Evolutionary conservation across 192 early-diverging fungal genomes (phyloP).

Genomic region (Rhizophlyctis rosea): DNA sequence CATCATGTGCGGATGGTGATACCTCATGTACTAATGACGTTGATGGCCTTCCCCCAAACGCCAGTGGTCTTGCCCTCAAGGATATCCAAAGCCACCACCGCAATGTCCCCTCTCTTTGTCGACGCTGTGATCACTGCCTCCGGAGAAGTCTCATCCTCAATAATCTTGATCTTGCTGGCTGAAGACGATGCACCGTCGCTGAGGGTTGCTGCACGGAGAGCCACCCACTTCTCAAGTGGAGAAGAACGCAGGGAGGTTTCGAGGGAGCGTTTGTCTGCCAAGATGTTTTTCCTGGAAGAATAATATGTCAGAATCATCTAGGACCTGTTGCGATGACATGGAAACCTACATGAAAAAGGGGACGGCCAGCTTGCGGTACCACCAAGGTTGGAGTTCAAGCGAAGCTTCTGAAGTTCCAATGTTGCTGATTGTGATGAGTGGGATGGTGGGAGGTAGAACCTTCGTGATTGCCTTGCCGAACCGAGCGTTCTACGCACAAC

Average conservation of each 20-base stretch:
- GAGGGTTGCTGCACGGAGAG: background rate
- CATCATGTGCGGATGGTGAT: too few species aligned
- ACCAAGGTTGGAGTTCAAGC: background rate
- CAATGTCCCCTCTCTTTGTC: background rate
- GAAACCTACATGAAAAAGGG: background rate
- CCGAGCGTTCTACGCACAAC: background rate
- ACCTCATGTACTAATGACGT: background rate
- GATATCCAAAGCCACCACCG: background rate
- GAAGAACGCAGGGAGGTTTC: background rate
- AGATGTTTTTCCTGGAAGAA: background rate
- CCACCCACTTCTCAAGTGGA: conserved; percentile 1
- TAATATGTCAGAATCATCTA: background rate
- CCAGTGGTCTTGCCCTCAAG: background rate
- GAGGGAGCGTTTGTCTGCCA: background rate
- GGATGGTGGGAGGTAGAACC: background rate
- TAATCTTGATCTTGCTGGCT: background rate
- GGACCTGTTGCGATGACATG: background rate
- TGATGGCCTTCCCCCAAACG: background rate
- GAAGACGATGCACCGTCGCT: background rate
- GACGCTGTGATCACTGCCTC: background rate
- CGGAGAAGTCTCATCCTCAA: background rate
- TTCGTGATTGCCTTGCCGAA: background rate
- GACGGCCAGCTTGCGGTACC: background rate
- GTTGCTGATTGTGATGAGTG: background rate
- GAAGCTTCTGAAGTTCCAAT: background rate